Base-by-base conservation (phyloP, 1,284 basidiomycete species). In the Meira miltonrushii region DNA sequence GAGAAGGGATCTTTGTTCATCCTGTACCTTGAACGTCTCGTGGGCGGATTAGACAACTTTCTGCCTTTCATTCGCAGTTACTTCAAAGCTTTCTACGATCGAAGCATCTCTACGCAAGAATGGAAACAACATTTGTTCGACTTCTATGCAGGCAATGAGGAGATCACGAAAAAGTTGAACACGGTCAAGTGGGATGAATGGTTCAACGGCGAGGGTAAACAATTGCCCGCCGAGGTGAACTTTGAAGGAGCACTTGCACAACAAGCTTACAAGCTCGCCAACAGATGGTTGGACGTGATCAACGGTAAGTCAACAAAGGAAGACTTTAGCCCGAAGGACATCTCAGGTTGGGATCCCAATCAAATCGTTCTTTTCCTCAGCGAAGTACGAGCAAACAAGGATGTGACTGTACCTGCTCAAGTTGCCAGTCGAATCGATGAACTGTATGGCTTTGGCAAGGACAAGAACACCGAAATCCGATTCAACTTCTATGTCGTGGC, bases 111-210 rank as follows among this genome's bases (percentile, higher is more conserved):
- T 13, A 95, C 92, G 0, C 82, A 85, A 40, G 85, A 94, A 69
- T 97, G 92, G 92, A 88, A 89, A 71, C 81, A 82, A 4, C 90
- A 97, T 75, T 81, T 98, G 19, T 90, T 76, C n/a, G 94, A 88
- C 78, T 97, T 86, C 79, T 80, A 65, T 80, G 88, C 71, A 84
- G 57, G 38, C 41, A 75, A 60, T 52, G 57, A 55, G 57, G 83
- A 86, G 64, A 83, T 72, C 11, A 70, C 62, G 1, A 61, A 52
- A 12, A 64, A 84, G 37, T 83, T 97, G 39, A 51, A 70, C 38
- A 83, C 88, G 65, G 83, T 95, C 43, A 86, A 92, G 72, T 70
- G 63, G 61, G 59, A 90, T 84, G 86, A 84, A 44, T 96, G 92
- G 92, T 81, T 95, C 47, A 85, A 88, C 70, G 92, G 92, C 43